Evolutionary conservation across 169 alveolate species (phyloP).

Genomic region (Perkinsus olseni): DNA sequence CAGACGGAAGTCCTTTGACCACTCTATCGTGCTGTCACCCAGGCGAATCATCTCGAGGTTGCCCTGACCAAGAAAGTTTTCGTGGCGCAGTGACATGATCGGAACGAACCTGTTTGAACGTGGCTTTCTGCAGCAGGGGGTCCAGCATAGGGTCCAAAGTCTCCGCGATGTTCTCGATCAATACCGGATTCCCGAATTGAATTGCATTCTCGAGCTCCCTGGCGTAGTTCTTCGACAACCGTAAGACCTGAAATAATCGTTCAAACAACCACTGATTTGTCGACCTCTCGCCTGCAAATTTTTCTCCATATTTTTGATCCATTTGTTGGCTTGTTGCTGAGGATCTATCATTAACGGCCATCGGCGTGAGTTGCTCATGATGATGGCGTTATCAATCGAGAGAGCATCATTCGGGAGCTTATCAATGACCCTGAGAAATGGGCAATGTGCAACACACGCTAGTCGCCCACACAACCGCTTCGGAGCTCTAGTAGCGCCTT

Average conservation of each 20-base stretch:
- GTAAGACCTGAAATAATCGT: slow-evolving; percentile 59
- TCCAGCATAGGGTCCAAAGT: slow-evolving; percentile 88
- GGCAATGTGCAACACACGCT: no score
- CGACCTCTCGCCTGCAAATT: slow-evolving; percentile 45
- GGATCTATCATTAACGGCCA: slow-evolving; percentile 69
- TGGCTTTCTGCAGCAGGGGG: slow-evolving; percentile 83
- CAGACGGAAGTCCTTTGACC: slow-evolving; percentile 81
- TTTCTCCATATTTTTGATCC: slow-evolving; percentile 54
- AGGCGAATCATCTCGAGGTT: slow-evolving; percentile 65
- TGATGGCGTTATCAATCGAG: slow-evolving; percentile 62
- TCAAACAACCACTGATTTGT: slow-evolving; percentile 55
- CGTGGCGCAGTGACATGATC: neutral
- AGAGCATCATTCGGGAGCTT: slow-evolving; percentile 58
- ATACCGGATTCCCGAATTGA: slow-evolving; percentile 75
- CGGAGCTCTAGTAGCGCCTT: no score
- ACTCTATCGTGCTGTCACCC: slow-evolving; percentile 82
- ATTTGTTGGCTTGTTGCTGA: slow-evolving; percentile 59
- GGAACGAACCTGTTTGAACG: slow-evolving; percentile 42
- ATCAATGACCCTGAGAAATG: slow-evolving; percentile 38
- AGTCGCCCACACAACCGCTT: neutral
- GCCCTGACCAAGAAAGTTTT: slow-evolving; percentile 40
- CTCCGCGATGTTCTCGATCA: slow-evolving; percentile 87
- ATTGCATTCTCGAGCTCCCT: slow-evolving; percentile 72
- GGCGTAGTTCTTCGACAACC: slow-evolving; percentile 56
- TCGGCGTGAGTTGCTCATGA: slow-evolving; percentile 47